A percentile compares a stretch with the other conserved stretches of the same genome.
phyloP scores from a whole-genome alignment of 139 green algal genomes.

The Mychonastes homosphaera region DNA sequence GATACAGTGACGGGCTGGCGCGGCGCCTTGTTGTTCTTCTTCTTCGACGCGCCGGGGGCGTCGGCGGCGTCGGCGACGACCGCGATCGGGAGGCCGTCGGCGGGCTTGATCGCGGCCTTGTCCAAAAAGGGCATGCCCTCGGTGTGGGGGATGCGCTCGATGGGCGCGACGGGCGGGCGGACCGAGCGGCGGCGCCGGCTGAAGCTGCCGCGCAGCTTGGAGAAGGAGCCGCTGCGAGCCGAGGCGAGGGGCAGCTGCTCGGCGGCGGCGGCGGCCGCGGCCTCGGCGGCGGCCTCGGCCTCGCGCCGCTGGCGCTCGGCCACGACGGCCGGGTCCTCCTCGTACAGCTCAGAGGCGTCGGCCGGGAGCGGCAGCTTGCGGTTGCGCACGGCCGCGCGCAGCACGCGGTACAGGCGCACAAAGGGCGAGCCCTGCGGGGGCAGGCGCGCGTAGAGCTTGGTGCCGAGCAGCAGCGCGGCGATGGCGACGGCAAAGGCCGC shows the following conservation, averaged over 20 bases:
- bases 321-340: too few relatives aligned
- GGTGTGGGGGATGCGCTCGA: conserved; percentile 21
- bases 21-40: too few relatives aligned
- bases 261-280: not conserved
- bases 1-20: conserved; percentile 3
- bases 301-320: too few relatives aligned
- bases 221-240: not conserved
- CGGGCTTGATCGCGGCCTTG: not conserved
- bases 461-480: conserved; percentile 8
- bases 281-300: too few relatives aligned
- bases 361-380: not conserved
- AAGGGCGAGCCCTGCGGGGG: conserved; percentile 17
- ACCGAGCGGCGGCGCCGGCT: too few relatives aligned
- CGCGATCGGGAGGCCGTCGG: not conserved
- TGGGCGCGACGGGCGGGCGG: too few relatives aligned
- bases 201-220: not conserved
- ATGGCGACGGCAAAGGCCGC: conserved; percentile 26
- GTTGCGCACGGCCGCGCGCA: conserved; percentile 9
- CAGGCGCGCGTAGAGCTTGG: conserved; percentile 7
- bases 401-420: conserved; percentile 13
- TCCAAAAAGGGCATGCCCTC: conserved; percentile 11
- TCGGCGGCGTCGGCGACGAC: too few relatives aligned
- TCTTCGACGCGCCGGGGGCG: too few relatives aligned
- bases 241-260: not conserved
- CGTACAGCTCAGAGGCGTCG: conserved; percentile 6